Evolutionary conservation across 1,284 basidiomycete species (phyloP), one percentile per base, ranked within the genome.

Genomic region (Pseudozyma sp.): DNA sequence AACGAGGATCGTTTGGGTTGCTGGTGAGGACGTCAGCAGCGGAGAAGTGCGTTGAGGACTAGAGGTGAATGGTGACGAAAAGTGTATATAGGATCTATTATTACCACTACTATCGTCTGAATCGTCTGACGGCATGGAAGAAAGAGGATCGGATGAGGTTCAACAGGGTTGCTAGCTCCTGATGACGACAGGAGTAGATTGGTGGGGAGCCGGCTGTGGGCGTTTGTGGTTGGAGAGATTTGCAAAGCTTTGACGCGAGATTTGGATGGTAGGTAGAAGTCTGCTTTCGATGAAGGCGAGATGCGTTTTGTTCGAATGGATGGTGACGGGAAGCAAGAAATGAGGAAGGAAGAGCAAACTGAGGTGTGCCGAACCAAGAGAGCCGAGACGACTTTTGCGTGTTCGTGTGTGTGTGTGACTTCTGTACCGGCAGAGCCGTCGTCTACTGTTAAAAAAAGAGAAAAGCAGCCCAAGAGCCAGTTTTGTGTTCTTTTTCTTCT

Each of bases 51-150:
- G 54, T 33, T 47, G 30, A 13, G 29, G 45, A 10, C 34, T 13
- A 35, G 51, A 16, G 37, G 17, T 55, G 54, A 24, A n/a, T 7
- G n/a, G 43, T 24, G 62, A 55, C 35, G 44, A 44, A 35, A 47
- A 31, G 49, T 39, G 54, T 67, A 61, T 65, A 53, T 42, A 60
- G 44, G 33, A 56, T 24, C 63, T 40, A 68, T 63, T 71, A 75
- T 75, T 75, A 71, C 73, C 68, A 68, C 73, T 75, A 70, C 59
- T 75, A 71, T 75, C 73, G 73, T 75, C 73, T 54, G 73, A 75
- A 61, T 75, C 73, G 64, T 75, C 73, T 75, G 68, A 75, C 50
- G 73, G 73, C 73, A 75, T 75, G 68, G 68, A 70, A 75, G 68
- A 60, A 58, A 66, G 68, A 54, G 63, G 52, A 31, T 42, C 37